Percentiles rank a stretch among this genome's conserved stretches.
Conservation (phyloP, 768 basidiomycete species). For the Trametes cinnabarina region DNA sequence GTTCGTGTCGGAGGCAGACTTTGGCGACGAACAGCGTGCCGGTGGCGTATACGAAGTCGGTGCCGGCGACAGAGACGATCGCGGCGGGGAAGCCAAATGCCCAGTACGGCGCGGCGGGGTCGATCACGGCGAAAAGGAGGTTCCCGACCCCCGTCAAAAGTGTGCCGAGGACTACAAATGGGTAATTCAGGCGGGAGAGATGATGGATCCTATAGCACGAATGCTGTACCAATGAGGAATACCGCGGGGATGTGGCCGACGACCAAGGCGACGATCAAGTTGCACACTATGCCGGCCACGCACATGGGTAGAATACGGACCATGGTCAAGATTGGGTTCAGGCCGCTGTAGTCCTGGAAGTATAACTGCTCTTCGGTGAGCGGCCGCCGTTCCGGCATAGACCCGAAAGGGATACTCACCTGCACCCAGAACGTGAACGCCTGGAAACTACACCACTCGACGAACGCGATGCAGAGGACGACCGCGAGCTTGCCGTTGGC, state of each 20-base stretch:
- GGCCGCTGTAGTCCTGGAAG: constrained; percentile 62
- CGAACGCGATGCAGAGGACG: constrained; percentile 59
- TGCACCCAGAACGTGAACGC: constrained; percentile 55
- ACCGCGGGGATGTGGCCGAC: constrained; percentile 55
- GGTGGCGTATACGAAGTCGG: constrained; percentile 71
- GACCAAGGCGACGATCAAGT: constrained; percentile 60
- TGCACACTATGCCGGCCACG: constrained; percentile 60
- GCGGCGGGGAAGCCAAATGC: constrained; percentile 72
- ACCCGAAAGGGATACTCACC: constrained; percentile 15
- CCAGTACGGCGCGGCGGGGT: constrained; percentile 62
- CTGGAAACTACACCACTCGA: constrained; percentile 59
- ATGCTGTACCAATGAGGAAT: constrained; percentile 51
- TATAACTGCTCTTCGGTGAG: constrained; percentile 47
- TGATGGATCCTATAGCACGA: not conserved
- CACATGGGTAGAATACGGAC: constrained; percentile 71
- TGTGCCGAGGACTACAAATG: constrained; percentile 50
- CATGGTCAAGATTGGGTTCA: constrained; percentile 59
- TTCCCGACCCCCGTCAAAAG: constrained; percentile 54
- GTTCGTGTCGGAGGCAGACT: constrained; percentile 63
- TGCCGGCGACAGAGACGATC: constrained; percentile 66
- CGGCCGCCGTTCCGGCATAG: not conserved
- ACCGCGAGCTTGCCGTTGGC: constrained; percentile 60
- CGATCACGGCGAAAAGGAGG: constrained; percentile 67
- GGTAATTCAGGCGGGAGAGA: not conserved
- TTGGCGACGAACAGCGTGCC: constrained; percentile 78